Evolutionary conservation across 2,329 filamentous ascomycete species (phyloP).

Genomic region (Aureobasidium sp.): DNA sequence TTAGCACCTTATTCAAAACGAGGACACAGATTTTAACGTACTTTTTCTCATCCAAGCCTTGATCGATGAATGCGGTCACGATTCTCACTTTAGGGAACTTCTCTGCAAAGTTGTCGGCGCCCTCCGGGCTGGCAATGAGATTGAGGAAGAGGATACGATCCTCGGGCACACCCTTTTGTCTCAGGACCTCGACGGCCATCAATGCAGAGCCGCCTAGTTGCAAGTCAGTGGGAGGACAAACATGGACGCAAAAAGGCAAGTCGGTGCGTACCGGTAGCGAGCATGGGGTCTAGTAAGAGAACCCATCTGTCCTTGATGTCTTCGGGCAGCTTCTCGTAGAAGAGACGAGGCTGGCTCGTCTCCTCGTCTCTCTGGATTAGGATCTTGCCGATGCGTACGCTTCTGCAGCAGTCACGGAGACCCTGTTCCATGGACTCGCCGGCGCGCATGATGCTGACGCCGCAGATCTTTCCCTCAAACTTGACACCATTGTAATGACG

Average conservation of each 20-base stretch:
- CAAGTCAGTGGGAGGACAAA: not conserved
- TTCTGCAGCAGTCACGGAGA: slow-evolving; percentile 89
- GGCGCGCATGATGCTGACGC: slow-evolving; percentile 96
- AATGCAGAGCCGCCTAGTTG: slow-evolving; percentile 78
- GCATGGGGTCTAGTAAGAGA: slow-evolving; percentile 93
- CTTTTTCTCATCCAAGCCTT: slow-evolving; percentile 97
- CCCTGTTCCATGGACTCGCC: slow-evolving; percentile 99
- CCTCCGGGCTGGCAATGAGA: slow-evolving; percentile 92
- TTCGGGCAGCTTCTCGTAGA: slow-evolving; percentile 94
- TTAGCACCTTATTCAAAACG: slow-evolving; percentile 26
- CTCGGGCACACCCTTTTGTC: slow-evolving; percentile 83
- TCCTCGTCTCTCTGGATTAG: slow-evolving; percentile 96
- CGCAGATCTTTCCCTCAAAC: slow-evolving; percentile 97
- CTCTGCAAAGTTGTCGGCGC: slow-evolving; percentile 79
- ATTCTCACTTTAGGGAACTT: slow-evolving; percentile 85
- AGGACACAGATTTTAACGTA: slow-evolving; percentile 43
- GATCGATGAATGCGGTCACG: slow-evolving; percentile 91
- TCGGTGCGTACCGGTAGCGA: slow-evolving; percentile 68
- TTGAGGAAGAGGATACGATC: slow-evolving; percentile 95
- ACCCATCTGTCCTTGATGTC: slow-evolving; percentile 94
- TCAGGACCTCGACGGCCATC: slow-evolving; percentile 93
- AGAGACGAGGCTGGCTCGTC: slow-evolving; percentile 82
- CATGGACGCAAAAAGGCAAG: slow-evolving; percentile 22
- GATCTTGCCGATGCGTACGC: slow-evolving; percentile 97
- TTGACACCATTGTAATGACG: slow-evolving; percentile 82